Conservation (phyloP, 805 yeast genomes). For the Suhomyces prunicola region DNA sequence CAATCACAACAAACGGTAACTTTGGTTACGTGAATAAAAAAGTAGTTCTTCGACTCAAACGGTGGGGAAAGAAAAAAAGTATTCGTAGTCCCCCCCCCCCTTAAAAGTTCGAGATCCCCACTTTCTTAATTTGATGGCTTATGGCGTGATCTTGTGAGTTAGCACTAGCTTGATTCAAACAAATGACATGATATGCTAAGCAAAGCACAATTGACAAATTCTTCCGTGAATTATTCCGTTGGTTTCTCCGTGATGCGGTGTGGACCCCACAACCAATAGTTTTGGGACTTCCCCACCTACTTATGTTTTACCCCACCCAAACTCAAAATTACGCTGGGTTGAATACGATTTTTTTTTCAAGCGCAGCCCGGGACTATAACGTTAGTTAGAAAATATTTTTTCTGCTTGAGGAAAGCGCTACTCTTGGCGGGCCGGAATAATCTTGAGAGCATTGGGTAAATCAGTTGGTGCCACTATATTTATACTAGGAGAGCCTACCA, state of each 20-base stretch:
- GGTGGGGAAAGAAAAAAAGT: background rate
- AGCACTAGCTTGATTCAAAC: background rate
- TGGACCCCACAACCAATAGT: background rate
- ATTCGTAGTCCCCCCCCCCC: background rate
- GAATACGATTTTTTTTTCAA: background rate
- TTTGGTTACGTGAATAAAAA: background rate
- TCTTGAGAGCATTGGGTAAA: background rate
- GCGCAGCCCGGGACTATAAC: background rate
- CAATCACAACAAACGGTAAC: background rate
- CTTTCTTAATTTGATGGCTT: background rate
- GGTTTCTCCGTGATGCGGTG: background rate
- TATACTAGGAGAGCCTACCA: background rate
- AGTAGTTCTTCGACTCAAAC: background rate
- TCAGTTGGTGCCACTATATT: background rate
- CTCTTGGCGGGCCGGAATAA: background rate
- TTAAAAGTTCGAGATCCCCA: background rate
- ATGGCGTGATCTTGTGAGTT: background rate
- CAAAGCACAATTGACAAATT: background rate
- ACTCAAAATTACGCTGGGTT: background rate
- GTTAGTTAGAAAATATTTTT: background rate
- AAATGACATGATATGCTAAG: background rate
- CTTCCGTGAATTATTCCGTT: background rate
- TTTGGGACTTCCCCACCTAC: background rate
- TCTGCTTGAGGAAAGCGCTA: background rate
- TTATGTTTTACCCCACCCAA: background rate